Percentiles rank a stretch among this genome's conserved stretches.
phyloP scores from a whole-genome alignment of 202 grass and related monocot species.

The Panicum hallii region DNA sequence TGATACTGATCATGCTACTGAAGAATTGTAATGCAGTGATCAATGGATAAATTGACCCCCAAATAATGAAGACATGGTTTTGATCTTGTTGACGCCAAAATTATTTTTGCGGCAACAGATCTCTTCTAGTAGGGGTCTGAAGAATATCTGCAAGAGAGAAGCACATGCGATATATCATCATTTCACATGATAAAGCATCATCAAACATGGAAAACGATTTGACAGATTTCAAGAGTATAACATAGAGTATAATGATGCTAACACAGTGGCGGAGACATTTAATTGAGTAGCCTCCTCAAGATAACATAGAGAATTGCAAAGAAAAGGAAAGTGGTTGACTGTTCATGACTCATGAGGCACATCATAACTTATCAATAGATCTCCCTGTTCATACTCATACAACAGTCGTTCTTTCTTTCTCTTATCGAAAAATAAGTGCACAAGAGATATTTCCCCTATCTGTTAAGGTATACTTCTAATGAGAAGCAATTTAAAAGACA shows the following conservation, averaged over 20 bases:
- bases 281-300: background rate
- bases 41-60: conserved; percentile 19
- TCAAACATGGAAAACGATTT: background rate
- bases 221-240: background rate
- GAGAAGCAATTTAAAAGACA: background rate
- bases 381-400: background rate
- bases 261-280: conserved; percentile 1
- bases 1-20: background rate
- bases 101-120: too few relatives aligned
- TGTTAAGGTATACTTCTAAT: background rate
- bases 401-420: background rate
- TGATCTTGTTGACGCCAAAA: background rate
- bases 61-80: conserved; percentile 44
- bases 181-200: conserved; percentile 1
- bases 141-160: conserved; percentile 49
- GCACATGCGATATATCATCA: background rate
- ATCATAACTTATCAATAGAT: background rate
- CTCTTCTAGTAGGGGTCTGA: conserved; percentile 25
- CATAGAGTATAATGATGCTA: conserved; percentile 1
- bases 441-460: conserved; percentile 16
- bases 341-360: conserved; percentile 13
- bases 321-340: background rate
- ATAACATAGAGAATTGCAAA: conserved; percentile 30
- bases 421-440: background rate
- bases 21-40: background rate